Evolutionary conservation across 805 yeast species (phyloP).

Genomic region (Saccharomycopsis fodiens): DNA sequence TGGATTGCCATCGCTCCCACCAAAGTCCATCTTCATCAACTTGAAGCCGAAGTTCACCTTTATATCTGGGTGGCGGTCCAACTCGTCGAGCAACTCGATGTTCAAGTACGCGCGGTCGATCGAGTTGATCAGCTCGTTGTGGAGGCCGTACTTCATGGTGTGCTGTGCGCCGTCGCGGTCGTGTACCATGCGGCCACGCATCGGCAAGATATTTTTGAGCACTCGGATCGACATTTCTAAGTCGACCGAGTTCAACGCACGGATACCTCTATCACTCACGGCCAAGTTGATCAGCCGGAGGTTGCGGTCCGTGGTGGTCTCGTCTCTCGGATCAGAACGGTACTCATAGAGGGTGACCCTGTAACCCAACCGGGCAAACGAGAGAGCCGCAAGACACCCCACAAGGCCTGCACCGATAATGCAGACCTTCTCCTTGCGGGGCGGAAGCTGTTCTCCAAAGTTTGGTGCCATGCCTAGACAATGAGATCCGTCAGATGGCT

Average conservation of each 20-base stretch:
- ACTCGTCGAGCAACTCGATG: conserved; percentile 54
- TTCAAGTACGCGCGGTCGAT: conserved; percentile 73
- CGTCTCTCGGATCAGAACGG: conserved; percentile 56
- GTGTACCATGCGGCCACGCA: conserved; percentile 89
- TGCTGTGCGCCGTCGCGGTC: conserved; percentile 53
- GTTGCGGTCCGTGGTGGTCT: conserved; percentile 29
- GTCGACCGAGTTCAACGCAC: conserved; percentile 59
- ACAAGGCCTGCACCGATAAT: conserved; percentile 89
- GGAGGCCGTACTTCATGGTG: conserved; percentile 69
- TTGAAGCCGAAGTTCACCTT: conserved; percentile 48
- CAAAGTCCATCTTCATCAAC: conserved; percentile 36
- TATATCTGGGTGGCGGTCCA: conserved; percentile 41
- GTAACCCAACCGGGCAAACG: conserved; percentile 64
- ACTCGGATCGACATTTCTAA: conserved; percentile 47
- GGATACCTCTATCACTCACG: conserved; percentile 76
- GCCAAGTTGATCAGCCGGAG: conserved; percentile 79
- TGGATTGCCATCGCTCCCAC: conserved; percentile 20
- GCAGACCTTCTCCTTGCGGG: conserved; percentile 34
- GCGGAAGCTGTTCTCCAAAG: too few relatives aligned
- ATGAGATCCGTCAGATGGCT: too few relatives aligned
- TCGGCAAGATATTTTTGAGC: conserved; percentile 61
- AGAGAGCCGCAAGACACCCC: conserved; percentile 80
- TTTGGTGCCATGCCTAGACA: too few relatives aligned
- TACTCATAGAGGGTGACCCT: conserved; percentile 65
- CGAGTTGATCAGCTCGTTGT: conserved; percentile 68